Conservation (phyloP, 345 rosid species). For the Citrus sp. region DNA sequence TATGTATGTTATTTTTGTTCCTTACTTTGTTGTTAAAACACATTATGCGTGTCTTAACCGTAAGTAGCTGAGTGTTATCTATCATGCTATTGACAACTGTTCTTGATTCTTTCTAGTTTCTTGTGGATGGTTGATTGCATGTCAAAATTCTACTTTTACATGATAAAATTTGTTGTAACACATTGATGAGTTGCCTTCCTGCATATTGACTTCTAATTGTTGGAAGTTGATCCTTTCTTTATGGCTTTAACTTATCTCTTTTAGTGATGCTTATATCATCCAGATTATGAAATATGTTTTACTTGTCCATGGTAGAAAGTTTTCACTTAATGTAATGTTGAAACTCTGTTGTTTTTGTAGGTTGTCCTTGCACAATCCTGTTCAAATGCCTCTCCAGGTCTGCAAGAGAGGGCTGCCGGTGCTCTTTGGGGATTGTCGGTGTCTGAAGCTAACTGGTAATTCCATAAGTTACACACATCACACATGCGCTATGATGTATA, state of each 20-base stretch:
- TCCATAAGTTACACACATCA: background rate
- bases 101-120: background rate
- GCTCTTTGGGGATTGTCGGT: conserved; percentile 97
- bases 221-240: background rate
- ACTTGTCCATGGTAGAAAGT: conserved; percentile 3
- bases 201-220: background rate
- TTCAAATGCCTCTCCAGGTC: conserved; percentile 83
- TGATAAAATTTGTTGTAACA: background rate
- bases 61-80: background rate
- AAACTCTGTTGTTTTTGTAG: conserved; percentile 36
- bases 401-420: conserved; percentile 99
- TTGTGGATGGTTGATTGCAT: background rate
- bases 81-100: background rate
- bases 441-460: conserved; percentile 85
- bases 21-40: background rate
- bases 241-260: background rate
- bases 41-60: too few species aligned
- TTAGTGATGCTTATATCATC: background rate
- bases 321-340: conserved; percentile 3
- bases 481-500: background rate
- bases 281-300: background rate
- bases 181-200: background rate
- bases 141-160: background rate
- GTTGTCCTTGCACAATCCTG: conserved; percentile 86
- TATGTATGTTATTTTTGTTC: background rate